Evolutionary conservation across 2,329 filamentous ascomycete genomes (phyloP), one percentile per base, ranked within the genome.

Genomic region (Talaromyces marneffei): DNA sequence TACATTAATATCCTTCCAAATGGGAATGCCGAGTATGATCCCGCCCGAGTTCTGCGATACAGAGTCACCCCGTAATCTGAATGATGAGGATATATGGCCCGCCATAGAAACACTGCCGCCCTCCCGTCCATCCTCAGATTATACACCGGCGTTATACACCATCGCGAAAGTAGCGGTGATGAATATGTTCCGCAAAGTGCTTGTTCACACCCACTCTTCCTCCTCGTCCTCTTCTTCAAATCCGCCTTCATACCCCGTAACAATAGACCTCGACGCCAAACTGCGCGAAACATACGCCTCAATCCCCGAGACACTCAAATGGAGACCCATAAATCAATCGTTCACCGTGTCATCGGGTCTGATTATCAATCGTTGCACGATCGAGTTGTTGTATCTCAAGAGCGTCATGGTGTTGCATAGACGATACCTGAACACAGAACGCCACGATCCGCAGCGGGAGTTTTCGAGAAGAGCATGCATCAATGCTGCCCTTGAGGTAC

Each of bases 1-100:
- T 65, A 70, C 83, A 4, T 72, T 87, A 12, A 78, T 83, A 1
- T 79, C 82, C 2, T 86, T 86, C 67, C 83, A 87, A 66, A 78
- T 87, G 65, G 85, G 85, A 2, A 73, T 87, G 33, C 85, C 85
- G 2, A 80, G 79, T 66, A 83, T 85, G 78, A 77, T 85, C 48
- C 76, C 82, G 57, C 77, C 79, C 18, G 80, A 85, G 57, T 82
- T 85, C 59, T 82, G 79, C 44, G 85, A 87, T 67, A 85, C 83
- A 0, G 66, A 71, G 2, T 68, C 79, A 20, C 84, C 84, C 8
- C 73, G 77, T 14, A 86, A 87, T 67, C 68, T 86, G 18, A 71
- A 79, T 29, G 85, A 87, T 68, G 77, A 80, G 2, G 84, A 87
- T 66, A 83, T 87, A 61, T 74, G 75, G 61, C 78, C 82, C 65